phyloP scores from a whole-genome alignment of 139 green algal genomes.

The Chlorella sp. region DNA sequence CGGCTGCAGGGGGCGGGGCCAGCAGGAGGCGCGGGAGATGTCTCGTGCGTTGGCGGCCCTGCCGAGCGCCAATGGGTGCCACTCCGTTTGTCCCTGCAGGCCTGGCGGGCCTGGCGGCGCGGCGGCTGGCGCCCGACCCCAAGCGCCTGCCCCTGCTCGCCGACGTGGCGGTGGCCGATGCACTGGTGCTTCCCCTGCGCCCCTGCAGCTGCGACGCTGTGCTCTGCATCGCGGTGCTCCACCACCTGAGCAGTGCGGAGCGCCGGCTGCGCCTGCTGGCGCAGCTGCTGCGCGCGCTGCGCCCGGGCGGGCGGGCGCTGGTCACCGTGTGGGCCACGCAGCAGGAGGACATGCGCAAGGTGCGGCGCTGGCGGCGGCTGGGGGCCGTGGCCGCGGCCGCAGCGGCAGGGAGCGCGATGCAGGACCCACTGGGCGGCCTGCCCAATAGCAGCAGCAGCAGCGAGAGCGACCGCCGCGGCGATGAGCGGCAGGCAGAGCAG shows the following conservation, averaged over 20 bases:
- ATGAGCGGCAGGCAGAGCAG: background rate
- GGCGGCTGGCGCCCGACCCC: constrained; percentile 35
- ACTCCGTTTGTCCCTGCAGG: constrained; percentile 38
- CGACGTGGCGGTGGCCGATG: constrained; percentile 89
- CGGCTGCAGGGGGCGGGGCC: too few relatives aligned
- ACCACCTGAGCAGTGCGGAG: constrained; percentile 83
- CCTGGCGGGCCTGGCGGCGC: constrained; percentile 52
- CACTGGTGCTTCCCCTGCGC: constrained; percentile 76
- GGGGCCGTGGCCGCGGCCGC: background rate
- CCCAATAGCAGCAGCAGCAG: constrained; percentile 9
- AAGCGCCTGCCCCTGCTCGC: constrained; percentile 18
- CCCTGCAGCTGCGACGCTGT: constrained; percentile 75
- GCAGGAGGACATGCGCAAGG: constrained; percentile 88
- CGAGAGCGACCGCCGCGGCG: too few relatives aligned
- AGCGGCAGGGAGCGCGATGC: background rate
- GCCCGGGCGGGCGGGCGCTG: constrained; percentile 66
- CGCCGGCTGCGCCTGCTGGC: constrained; percentile 69
- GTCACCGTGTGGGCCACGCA: constrained; percentile 92
- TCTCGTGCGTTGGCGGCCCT: too few relatives aligned
- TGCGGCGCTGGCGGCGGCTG: constrained; percentile 86
- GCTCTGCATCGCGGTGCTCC: constrained; percentile 97
- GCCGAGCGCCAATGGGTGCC: too few relatives aligned
- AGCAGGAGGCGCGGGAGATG: too few relatives aligned
- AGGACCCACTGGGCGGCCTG: constrained; percentile 13
- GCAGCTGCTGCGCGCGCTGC: constrained; percentile 79